Evolutionary conservation across 2,329 filamentous ascomycete genomes (phyloP).

Genomic region (Curvularia hawaiiensis): DNA sequence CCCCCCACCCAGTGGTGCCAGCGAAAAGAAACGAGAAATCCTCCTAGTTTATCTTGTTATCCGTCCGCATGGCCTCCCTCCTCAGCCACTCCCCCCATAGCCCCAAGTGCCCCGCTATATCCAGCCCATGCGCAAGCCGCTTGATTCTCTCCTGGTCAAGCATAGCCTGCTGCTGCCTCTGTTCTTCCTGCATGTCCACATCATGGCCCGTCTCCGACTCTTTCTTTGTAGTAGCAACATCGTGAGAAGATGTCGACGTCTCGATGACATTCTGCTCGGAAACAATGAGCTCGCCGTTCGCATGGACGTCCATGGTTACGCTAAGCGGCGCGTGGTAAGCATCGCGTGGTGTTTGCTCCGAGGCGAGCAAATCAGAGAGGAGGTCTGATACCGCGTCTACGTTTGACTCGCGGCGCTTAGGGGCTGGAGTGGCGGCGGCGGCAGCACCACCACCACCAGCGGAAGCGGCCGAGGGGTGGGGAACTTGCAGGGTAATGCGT

Average conservation of each 20-base stretch:
- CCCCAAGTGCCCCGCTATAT: conserved; percentile 55
- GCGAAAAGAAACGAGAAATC: not conserved
- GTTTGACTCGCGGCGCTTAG: conserved; percentile 5
- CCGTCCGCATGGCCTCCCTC: conserved; percentile 19
- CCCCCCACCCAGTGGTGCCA: not conserved
- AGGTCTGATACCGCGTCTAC: conserved; percentile 11
- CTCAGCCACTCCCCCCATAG: conserved; percentile 59
- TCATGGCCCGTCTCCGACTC: not conserved
- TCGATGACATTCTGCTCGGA: conserved; percentile 61
- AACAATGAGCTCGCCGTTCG: conserved; percentile 64
- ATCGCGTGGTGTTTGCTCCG: conserved; percentile 2
- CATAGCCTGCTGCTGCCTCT: conserved; percentile 18
- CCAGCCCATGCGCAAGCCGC: conserved; percentile 52
- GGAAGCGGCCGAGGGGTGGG: conserved; percentile 29
- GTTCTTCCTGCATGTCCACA: not conserved
- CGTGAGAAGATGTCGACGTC: not conserved
- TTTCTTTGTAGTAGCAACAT: not conserved
- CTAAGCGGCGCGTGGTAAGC: conserved; percentile 47
- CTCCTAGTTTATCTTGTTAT: not conserved
- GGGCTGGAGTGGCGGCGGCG: not conserved
- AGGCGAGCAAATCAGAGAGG: conserved; percentile 27
- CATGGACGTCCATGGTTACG: conserved; percentile 63
- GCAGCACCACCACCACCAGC: not conserved
- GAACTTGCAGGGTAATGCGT: conserved; percentile 37
- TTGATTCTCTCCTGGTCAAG: conserved; percentile 30